These are phyloP conservation scores for Trypanosoma avium DNA, from an alignment of 208 protist species.

Conservation along the genomic window DNA sequence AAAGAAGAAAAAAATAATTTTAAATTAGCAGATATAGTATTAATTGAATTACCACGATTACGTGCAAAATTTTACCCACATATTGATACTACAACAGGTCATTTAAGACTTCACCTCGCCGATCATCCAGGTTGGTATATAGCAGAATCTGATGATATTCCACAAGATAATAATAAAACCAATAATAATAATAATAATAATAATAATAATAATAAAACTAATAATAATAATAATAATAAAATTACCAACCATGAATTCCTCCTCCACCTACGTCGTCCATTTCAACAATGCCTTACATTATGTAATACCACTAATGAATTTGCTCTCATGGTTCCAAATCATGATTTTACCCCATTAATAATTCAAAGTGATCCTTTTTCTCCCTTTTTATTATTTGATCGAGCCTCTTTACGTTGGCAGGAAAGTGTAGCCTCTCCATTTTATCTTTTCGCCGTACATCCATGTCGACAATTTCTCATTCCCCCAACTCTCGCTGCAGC, in stretches of 20 bases:
- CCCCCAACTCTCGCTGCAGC: constrained; percentile 85
- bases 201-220: too few relatives aligned
- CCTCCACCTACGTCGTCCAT: constrained; percentile 35
- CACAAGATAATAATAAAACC: too few relatives aligned
- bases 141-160: constrained; percentile 49
- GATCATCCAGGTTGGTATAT: constrained; percentile 79
- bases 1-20: too few relatives aligned
- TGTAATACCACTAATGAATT: constrained; percentile 61
- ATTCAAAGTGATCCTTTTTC: constrained; percentile 60
- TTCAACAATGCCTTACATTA: constrained; percentile 69
- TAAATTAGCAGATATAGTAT: constrained; percentile 35
- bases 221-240: not conserved
- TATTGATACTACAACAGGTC: constrained; percentile 44
- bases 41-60: constrained; percentile 91
- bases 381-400: constrained; percentile 64
- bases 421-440: constrained; percentile 80
- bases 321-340: constrained; percentile 71
- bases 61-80: constrained; percentile 73
- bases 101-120: constrained; percentile 60
- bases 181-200: too few relatives aligned
- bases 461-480: constrained; percentile 85
- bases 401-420: constrained; percentile 68
- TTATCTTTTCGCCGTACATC: constrained; percentile 89
- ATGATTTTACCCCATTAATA: constrained; percentile 56
- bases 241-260: constrained; percentile 20